Evolutionary conservation across 2,329 filamentous ascomycete genomes (phyloP).

Genomic region (Triangularia verruculosa): DNA sequence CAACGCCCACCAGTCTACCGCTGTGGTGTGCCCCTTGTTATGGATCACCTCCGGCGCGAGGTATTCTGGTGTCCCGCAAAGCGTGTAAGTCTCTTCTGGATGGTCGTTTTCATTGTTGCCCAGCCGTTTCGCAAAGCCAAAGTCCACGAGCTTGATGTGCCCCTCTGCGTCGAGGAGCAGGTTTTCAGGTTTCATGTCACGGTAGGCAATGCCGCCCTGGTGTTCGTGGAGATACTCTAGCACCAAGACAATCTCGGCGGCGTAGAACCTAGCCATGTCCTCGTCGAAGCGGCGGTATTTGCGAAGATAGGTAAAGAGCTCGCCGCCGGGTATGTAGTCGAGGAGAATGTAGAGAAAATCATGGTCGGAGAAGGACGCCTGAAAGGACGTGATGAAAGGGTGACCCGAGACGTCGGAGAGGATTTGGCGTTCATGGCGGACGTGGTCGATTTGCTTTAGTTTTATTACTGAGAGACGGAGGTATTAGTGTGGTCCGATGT

Average conservation of each 20-base stretch:
- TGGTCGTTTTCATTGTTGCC: constrained; percentile 49
- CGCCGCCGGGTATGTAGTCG: constrained; percentile 79
- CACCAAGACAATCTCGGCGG: constrained; percentile 78
- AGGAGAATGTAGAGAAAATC: constrained; percentile 81
- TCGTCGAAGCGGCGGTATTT: constrained; percentile 78
- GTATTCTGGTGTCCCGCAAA: constrained; percentile 82
- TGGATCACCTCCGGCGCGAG: constrained; percentile 81
- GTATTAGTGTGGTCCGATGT: background rate
- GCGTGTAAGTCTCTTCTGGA: constrained; percentile 70
- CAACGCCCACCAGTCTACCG: constrained; percentile 86
- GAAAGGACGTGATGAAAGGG: constrained; percentile 77
- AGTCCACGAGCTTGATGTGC: constrained; percentile 80
- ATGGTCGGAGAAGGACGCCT: constrained; percentile 74
- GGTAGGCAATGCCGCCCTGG: constrained; percentile 74
- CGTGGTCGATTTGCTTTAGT: constrained; percentile 83
- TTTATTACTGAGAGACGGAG: constrained; percentile 58
- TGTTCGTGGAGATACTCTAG: constrained; percentile 77
- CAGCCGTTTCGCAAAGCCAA: constrained; percentile 79
- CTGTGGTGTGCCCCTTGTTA: constrained; percentile 72
- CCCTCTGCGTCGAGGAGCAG: constrained; percentile 73
- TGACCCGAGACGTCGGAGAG: constrained; percentile 74
- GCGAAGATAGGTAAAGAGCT: constrained; percentile 80
- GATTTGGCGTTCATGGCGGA: constrained; percentile 77
- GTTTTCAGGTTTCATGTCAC: constrained; percentile 81
- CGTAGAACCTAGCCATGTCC: constrained; percentile 74